Evolutionary conservation across 1,139 yeast species (phyloP), one percentile per base, ranked within the genome.

Genomic region (Hyphopichia pseudoburtonii): DNA sequence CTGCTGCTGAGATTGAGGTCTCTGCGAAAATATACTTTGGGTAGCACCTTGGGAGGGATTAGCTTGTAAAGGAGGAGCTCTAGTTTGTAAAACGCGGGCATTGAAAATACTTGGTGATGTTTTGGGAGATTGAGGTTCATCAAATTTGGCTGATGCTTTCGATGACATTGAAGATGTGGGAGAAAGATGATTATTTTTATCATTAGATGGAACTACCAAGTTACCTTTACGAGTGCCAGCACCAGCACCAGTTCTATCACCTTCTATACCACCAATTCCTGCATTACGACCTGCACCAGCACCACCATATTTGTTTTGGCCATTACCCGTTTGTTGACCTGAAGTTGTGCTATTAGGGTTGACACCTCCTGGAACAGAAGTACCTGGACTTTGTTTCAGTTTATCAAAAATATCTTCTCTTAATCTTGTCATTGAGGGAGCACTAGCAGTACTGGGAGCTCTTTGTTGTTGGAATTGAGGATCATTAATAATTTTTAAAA

Each of bases 331-430:
- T 26, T 26, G 28, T 12, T 26, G 28, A 18, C 16, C 25, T 14
- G 19, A 14, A 22, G 12, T 21, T 4, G n/a, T 6, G 22, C 7
- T 15, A 8, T 5, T 4, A 11, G 5, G 11, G 10, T 15, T 27
- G 16, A 4, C 10, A 16, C 10, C 6, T 16, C 29, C 29, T 8
- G 29, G 28, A 4, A 25, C 28, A n/a, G 9, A 12, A 8, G n/a
- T 17, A 16, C 6, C 10, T 14, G n/a, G 14, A 22, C 21, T 21
- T 14, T 21, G 18, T 22, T 34, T 34, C 7, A 33, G 29, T 38
- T 57, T 61, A 15, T 61, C 67, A 46, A 70, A 70, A n/a, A 71
- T 71, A 41, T 71, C 76, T 45, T 70, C 75, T 36, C 71, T 50
- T 33, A 70, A 56, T 14, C 54, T 59, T 1, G 67, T 49, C 22